Percentiles rank a stretch among this genome's conserved stretches.
Evolutionary conservation across 768 basidiomycete species (phyloP).

Genomic region (Leccinum variicolor): DNA sequence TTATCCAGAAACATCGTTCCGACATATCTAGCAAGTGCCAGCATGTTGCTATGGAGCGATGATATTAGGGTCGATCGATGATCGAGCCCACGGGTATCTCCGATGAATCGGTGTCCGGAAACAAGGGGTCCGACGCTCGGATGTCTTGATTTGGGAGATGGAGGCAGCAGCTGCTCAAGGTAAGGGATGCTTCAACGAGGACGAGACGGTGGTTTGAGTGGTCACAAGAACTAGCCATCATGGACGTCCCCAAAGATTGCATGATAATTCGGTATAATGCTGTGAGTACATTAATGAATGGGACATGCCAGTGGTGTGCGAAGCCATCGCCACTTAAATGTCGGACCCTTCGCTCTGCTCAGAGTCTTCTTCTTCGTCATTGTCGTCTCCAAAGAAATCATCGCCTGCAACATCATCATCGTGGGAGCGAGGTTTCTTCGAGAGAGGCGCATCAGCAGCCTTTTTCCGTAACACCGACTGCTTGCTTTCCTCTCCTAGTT

Average conservation of each 20-base stretch:
- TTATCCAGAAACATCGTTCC: neutral
- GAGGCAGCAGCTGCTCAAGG: too few species aligned
- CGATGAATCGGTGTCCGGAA: neutral
- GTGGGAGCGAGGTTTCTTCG: constrained; percentile 2
- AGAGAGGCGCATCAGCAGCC: constrained; percentile 1
- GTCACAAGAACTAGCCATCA: neutral
- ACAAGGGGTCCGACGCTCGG: neutral
- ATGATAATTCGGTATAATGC: constrained; percentile 47
- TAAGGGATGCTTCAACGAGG: neutral
- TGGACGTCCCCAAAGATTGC: neutral
- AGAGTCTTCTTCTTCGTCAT: constrained; percentile 17
- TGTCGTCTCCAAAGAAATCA: constrained; percentile 28
- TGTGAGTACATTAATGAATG: constrained; percentile 68
- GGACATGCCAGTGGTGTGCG: constrained; percentile 1
- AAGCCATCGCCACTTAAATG: constrained; percentile 1
- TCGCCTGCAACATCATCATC: constrained; percentile 19
- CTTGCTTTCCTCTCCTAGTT: constrained; percentile 5
- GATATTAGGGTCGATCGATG: neutral
- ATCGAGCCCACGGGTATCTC: neutral
- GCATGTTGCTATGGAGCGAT: neutral
- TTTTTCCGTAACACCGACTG: neutral
- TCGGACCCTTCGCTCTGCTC: constrained; percentile 15
- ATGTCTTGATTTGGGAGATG: neutral
- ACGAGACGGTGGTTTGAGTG: neutral
- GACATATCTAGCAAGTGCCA: neutral